These are phyloP conservation scores for Quercus phellos DNA, from an alignment of 331 rosid genomes.

Conservation along the genomic window DNA sequence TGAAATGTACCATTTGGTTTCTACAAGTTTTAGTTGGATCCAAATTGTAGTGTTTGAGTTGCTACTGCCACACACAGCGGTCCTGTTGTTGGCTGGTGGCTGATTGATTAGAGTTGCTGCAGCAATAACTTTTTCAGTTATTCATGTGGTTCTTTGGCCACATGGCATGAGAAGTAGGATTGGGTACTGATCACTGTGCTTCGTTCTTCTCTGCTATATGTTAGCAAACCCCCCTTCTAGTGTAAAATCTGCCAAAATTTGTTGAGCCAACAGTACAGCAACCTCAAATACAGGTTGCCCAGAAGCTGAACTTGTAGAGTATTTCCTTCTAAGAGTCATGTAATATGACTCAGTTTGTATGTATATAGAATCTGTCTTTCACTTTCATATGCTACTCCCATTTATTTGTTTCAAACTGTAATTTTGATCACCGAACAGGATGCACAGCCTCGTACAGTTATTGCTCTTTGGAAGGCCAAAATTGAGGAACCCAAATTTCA, in stretches of 20 bases:
- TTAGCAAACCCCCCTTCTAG: too few relatives aligned
- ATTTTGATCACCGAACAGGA: slow-evolving; percentile 7
- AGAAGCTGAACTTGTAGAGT: too few relatives aligned
- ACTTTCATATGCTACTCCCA: background rate
- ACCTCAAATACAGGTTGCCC: too few relatives aligned
- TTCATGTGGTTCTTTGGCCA: background rate
- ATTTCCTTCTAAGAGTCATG: background rate
- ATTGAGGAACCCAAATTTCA: slow-evolving; percentile 15
- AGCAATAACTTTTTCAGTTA: background rate
- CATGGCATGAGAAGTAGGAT: background rate
- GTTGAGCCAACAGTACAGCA: too few relatives aligned
- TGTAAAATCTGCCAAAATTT: too few relatives aligned
- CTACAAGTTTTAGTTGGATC: background rate
- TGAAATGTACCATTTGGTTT: background rate
- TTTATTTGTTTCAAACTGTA: background rate
- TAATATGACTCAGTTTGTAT: background rate
- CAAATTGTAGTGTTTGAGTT: background rate
- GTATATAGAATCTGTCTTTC: background rate
- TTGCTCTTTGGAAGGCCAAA: slow-evolving; percentile 23
- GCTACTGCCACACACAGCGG: background rate
- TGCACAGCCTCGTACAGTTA: slow-evolving; percentile 7
- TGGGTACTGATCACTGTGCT: background rate
- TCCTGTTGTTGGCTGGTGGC: background rate
- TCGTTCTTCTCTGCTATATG: background rate
- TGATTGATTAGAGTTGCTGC: background rate